Conservation (phyloP, 2,329 filamentous ascomycete genomes). For the Knoxdaviesia capensis region DNA sequence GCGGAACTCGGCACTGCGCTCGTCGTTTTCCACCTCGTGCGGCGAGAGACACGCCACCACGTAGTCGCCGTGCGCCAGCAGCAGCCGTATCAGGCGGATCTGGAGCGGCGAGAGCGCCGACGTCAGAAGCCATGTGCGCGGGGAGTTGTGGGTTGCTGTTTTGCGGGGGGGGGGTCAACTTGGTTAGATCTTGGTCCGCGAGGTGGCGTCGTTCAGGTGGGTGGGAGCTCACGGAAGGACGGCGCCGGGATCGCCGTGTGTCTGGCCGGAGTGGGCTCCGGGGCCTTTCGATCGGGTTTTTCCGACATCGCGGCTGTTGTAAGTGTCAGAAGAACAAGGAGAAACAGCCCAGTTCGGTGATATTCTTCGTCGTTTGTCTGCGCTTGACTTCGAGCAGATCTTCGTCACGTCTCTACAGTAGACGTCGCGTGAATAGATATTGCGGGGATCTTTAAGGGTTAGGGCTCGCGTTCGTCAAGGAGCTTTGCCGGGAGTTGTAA, state of each 20-base stretch:
- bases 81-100: slow-evolving; percentile 59
- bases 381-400: too few species aligned
- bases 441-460: too few species aligned
- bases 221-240: slow-evolving; percentile 2
- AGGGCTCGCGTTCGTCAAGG: too few species aligned
- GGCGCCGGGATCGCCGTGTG: slow-evolving; percentile 1
- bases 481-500: too few species aligned
- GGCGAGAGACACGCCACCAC: slow-evolving; percentile 70
- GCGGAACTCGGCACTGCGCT: slow-evolving; percentile 59
- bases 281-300: slow-evolving; percentile 1
- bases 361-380: too few species aligned
- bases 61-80: slow-evolving; percentile 82
- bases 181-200: not conserved
- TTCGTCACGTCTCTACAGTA: too few species aligned
- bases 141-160: slow-evolving; percentile 46
- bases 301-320: too few species aligned
- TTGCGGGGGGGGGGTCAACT: not conserved
- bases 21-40: slow-evolving; percentile 56
- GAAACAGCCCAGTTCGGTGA: too few species aligned
- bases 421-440: too few species aligned
- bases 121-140: slow-evolving; percentile 85
- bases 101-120: slow-evolving; percentile 69
- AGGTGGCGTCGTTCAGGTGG: not conserved
- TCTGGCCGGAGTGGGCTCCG: slow-evolving; percentile 1
- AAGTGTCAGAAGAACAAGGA: too few species aligned